Evolutionary conservation across 129 eudicot species (phyloP).

Genomic region (Solidago caesia): DNA sequence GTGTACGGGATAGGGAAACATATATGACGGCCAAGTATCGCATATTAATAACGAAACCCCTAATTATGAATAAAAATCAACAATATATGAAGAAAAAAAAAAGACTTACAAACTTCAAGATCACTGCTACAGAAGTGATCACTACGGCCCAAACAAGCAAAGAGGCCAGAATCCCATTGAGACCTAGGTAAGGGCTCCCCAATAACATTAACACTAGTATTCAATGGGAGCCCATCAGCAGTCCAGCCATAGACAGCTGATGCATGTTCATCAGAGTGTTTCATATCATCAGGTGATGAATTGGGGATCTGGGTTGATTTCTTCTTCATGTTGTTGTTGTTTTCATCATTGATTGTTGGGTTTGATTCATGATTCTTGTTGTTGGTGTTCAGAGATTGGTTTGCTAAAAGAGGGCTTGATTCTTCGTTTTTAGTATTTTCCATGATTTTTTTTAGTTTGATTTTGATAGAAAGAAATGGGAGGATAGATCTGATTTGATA

Average conservation of each 20-base stretch:
- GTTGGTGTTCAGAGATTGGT: constrained; percentile 19
- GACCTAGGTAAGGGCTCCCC: constrained; percentile 57
- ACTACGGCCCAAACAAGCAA: constrained; percentile 69
- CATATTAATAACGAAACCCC: too few relatives aligned
- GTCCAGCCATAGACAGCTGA: constrained; percentile 63
- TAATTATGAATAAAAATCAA: too few relatives aligned
- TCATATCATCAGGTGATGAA: constrained; percentile 19
- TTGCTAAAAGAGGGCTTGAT: constrained; percentile 68
- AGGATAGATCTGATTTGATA: too few relatives aligned
- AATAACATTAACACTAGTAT: constrained; percentile 37
- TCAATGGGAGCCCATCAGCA: constrained; percentile 69
- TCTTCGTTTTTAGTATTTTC: constrained; percentile 49
- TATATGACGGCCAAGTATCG: too few relatives aligned
- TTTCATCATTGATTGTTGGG: constrained; percentile 18
- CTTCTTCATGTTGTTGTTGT: constrained; percentile 20
- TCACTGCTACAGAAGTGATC: constrained; percentile 91
- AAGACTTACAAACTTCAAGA: constrained; percentile 91
- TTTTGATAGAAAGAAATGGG: too few relatives aligned
- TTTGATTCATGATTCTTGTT: constrained; percentile 21
- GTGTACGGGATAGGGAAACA: too few relatives aligned
- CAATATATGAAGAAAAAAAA: neutral
- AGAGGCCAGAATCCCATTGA: constrained; percentile 66
- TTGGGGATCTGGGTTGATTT: constrained; percentile 30
- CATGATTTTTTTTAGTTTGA: constrained; percentile 33
- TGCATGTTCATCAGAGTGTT: constrained; percentile 22